phyloP scores from a whole-genome alignment of 169 alveolate genomes.

The Cryptosporidium sp. region DNA sequence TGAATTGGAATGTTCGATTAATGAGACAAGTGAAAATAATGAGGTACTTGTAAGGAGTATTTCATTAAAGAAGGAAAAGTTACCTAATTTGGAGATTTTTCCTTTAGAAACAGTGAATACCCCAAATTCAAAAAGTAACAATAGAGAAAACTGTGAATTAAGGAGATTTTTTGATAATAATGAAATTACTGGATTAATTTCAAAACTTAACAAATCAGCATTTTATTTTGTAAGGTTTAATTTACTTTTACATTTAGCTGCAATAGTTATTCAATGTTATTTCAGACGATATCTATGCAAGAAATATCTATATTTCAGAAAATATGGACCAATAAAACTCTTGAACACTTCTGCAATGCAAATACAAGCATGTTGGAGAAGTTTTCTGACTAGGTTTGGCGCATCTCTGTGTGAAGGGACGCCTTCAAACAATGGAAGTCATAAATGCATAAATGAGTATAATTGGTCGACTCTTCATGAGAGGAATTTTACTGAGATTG shows the following conservation, averaged over 20 bases:
- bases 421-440: too few relatives aligned
- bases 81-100: slow-evolving; percentile 41
- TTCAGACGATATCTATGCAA: slow-evolving; percentile 54
- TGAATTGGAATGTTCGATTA: not conserved
- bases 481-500: slow-evolving; percentile 11
- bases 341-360: slow-evolving; percentile 53
- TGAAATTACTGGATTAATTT: not conserved
- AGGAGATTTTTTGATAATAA: not conserved
- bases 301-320: slow-evolving; percentile 26
- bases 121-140: not conserved
- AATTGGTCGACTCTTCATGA: slow-evolving; percentile 47
- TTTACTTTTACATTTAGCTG: slow-evolving; percentile 63
- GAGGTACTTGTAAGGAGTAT: slow-evolving; percentile 9
- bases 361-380: slow-evolving; percentile 75
- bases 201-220: slow-evolving; percentile 46
- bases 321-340: slow-evolving; percentile 47
- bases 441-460: not conserved
- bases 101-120: not conserved
- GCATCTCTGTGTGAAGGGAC: not conserved
- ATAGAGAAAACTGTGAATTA: not conserved
- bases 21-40: not conserved
- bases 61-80: slow-evolving; percentile 14
- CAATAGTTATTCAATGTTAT: slow-evolving; percentile 70
- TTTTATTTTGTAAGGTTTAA: slow-evolving; percentile 47
- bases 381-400: slow-evolving; percentile 58